phyloP scores from a whole-genome alignment of 169 alveolate genomes.

The Plasmodium berghei region DNA sequence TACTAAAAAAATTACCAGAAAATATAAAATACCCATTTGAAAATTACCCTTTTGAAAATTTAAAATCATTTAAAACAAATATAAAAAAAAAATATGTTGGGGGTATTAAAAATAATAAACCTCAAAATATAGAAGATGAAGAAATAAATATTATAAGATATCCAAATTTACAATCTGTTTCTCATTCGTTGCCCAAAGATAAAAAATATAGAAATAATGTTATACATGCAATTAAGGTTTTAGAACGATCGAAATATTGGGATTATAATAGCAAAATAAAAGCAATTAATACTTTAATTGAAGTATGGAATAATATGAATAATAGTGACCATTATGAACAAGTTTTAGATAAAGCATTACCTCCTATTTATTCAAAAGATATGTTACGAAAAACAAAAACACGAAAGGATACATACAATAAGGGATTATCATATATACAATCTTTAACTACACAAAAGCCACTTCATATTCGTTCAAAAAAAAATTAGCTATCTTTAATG shows the following conservation, averaged over 20 bases:
- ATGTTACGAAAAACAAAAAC: conserved; percentile 77
- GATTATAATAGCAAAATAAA: conserved; percentile 85
- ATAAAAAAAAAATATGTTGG: conserved; percentile 49
- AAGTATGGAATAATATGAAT: conserved; percentile 85
- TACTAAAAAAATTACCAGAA: conserved; percentile 48
- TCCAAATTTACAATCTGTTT: conserved; percentile 85
- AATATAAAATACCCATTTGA: conserved; percentile 17
- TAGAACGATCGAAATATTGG: conserved; percentile 86
- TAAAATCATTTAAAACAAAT: conserved; percentile 50
- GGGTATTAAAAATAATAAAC: conserved; percentile 68
- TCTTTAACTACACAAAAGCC: conserved; percentile 81
- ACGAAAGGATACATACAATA: conserved; percentile 81
- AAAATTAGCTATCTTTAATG: not conserved
- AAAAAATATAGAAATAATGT: conserved; percentile 83
- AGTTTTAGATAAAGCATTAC: conserved; percentile 79
- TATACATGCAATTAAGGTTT: conserved; percentile 82
- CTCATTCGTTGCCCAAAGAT: conserved; percentile 87
- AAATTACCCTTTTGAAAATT: conserved; percentile 60
- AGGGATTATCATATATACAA: conserved; percentile 80
- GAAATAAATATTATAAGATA: conserved; percentile 59
- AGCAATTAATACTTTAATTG: conserved; percentile 82
- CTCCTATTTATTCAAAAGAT: conserved; percentile 75
- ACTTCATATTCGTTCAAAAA: conserved; percentile 26
- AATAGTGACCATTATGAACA: conserved; percentile 79
- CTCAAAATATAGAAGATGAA: conserved; percentile 51